These are phyloP conservation scores for Penicillium sp. DNA, from an alignment of 2,329 filamentous ascomycete genomes.

Conservation along the genomic window DNA sequence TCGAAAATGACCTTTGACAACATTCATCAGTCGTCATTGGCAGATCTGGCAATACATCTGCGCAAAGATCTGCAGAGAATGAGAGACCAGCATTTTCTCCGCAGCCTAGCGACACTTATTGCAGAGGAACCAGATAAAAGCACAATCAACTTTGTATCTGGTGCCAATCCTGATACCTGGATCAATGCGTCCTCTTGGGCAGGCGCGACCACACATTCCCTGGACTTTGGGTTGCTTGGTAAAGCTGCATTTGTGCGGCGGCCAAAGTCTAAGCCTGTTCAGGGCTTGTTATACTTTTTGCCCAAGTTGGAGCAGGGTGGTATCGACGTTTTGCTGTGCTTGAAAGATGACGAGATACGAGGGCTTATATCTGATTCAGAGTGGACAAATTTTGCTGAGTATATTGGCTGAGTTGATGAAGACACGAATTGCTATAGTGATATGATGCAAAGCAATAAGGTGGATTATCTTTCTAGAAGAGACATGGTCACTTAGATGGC, in stretches of 20 bases:
- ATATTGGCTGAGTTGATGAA: conserved; percentile 12
- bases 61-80: conserved; percentile 23
- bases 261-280: conserved; percentile 14
- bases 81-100: conserved; percentile 21
- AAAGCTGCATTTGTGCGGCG: conserved; percentile 16
- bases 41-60: conserved; percentile 16
- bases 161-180: conserved; percentile 16
- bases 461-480: too few relatives aligned
- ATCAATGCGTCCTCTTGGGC: conserved; percentile 16
- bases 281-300: conserved; percentile 17
- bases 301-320: conserved; percentile 11
- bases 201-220: conserved; percentile 1
- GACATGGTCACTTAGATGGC: too few relatives aligned
- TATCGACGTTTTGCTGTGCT: conserved; percentile 20
- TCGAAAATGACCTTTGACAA: conserved; percentile 22
- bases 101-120: conserved; percentile 33
- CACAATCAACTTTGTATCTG: conserved; percentile 22
- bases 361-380: conserved; percentile 10
- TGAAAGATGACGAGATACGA: conserved; percentile 12
- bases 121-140: conserved; percentile 27
- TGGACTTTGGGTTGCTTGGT: conserved; percentile 16
- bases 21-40: conserved; percentile 20
- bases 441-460: too few relatives aligned
- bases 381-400: conserved; percentile 15
- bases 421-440: too few relatives aligned